Evolutionary conservation across 257 asterid species (phyloP).

Genomic region (Ehretia macrophylla): DNA sequence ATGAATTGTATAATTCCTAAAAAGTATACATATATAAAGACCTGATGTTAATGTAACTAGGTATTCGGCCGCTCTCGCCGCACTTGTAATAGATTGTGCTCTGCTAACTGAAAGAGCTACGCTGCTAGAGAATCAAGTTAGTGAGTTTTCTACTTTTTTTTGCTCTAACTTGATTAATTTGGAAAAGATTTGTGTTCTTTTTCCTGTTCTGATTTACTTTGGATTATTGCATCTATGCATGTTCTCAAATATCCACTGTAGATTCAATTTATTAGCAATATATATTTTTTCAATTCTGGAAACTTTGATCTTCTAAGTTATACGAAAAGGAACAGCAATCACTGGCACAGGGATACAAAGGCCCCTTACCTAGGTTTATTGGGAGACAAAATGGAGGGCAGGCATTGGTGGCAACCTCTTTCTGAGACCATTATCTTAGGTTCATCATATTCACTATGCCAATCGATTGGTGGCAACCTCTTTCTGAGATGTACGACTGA

Average conservation of each 20-base stretch:
- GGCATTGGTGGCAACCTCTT: too few relatives aligned
- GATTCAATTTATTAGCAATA: neutral
- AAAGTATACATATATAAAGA: neutral
- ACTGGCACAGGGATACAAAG: too few relatives aligned
- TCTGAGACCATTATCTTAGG: too few relatives aligned
- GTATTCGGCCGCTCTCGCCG: neutral
- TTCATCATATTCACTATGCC: too few relatives aligned
- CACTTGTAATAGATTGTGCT: neutral
- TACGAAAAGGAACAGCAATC: too few relatives aligned
- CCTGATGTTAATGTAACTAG: neutral
- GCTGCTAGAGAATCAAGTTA: neutral
- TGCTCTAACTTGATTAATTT: neutral
- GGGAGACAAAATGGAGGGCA: too few relatives aligned
- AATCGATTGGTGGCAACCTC: too few relatives aligned
- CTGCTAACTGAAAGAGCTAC: neutral
- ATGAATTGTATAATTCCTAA: neutral
- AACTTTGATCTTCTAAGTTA: too few relatives aligned
- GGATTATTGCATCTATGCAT: neutral
- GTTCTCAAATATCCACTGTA: neutral
- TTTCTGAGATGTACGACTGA: too few relatives aligned
- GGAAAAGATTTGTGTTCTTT: neutral
- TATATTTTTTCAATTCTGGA: neutral
- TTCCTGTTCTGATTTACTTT: neutral
- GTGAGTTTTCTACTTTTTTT: neutral
- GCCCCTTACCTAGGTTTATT: too few relatives aligned